A percentile compares a stretch with the other conserved stretches of the same genome.
phyloP scores from a whole-genome alignment of 2,329 filamentous ascomycete species.

The Fusarium palustre region DNA sequence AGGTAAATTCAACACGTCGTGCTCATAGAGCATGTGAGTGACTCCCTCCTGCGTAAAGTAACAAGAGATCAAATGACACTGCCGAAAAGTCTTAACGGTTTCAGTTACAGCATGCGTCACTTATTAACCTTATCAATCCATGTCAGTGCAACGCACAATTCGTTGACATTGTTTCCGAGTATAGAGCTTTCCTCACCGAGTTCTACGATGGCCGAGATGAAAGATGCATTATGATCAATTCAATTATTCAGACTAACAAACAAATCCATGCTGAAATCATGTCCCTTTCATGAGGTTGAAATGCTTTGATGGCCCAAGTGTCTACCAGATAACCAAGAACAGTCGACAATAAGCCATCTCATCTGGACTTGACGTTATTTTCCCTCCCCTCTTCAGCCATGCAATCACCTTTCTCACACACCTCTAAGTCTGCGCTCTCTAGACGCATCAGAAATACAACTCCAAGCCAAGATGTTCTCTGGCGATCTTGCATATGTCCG shows the following conservation, averaged over 20 bases:
- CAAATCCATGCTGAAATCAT: background rate
- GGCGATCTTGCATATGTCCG: constrained; percentile 47
- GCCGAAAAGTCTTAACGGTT: background rate
- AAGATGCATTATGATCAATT: too few species aligned
- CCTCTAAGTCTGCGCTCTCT: background rate
- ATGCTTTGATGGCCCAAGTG: constrained; percentile 9
- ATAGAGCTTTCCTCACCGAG: background rate
- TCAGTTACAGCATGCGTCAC: background rate
- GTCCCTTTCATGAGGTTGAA: background rate
- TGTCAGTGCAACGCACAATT: background rate
- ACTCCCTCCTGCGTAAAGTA: background rate
- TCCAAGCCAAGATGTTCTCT: constrained; percentile 44
- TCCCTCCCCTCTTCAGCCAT: background rate
- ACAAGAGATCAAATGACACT: background rate
- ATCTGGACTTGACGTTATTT: background rate
- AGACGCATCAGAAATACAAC: background rate
- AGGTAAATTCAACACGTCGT: background rate
- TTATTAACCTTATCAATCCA: background rate
- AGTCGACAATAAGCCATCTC: constrained; percentile 39
- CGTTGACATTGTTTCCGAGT: too few species aligned
- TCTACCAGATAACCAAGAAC: constrained; percentile 20
- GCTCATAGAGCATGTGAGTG: background rate
- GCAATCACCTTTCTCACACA: background rate
- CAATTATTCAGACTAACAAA: background rate
- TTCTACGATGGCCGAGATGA: too few species aligned